Base-by-base conservation (phyloP, 2,329 filamentous ascomycete species). In the Aspergillus eucalypticola region DNA sequence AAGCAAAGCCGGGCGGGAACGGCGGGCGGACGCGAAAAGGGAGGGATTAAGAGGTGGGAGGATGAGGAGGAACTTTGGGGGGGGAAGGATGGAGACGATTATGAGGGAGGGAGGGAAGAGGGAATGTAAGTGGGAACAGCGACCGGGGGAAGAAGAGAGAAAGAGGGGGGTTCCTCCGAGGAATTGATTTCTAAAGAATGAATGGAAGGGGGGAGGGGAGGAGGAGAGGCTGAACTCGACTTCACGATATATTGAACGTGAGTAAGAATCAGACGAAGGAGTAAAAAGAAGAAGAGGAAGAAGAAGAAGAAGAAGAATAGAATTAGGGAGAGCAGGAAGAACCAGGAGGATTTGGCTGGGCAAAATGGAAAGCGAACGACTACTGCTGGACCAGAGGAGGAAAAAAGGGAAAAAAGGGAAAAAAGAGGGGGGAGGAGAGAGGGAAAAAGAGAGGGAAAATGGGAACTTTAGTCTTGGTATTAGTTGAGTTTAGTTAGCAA, bases 21-120 rank as follows among this genome's bases (percentile, higher is more conserved):
- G 49, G 53, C 59, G 49, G 57, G 55, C 54, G 62, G 46, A 56
- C 46, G 51, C 54, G 57, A 60, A 48, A 53, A 52, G 53, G 44
- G 42, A 57, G 56, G 53, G 44, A 35, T 52, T 23, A 56, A 41
- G 58, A 50, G 32, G 54, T 38, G 54, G 51, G 42, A 27, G 54
- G 51, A 27, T 42, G 53, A 54, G 38, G 49, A 27, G 53, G 53
- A 54, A 41, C 23, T 46, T 46, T 8, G 54, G 46, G 25, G 27
- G 50, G 27, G 50, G 3, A 13, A 56, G 58, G 38, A 25, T 35
- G 17, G 29, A 17, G 35, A 17, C 8, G 13, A 32, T 23, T 23
- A 50, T 66, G 60, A 62, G 62, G 59, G 64, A 64, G 38, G 50
- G 54, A 55, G 39, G 41, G n/a, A 39, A 54, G 46, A 41, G 56